Base-by-base conservation (phyloP, 306 rosid genomes). In the Erythrophleum fordii region DNA sequence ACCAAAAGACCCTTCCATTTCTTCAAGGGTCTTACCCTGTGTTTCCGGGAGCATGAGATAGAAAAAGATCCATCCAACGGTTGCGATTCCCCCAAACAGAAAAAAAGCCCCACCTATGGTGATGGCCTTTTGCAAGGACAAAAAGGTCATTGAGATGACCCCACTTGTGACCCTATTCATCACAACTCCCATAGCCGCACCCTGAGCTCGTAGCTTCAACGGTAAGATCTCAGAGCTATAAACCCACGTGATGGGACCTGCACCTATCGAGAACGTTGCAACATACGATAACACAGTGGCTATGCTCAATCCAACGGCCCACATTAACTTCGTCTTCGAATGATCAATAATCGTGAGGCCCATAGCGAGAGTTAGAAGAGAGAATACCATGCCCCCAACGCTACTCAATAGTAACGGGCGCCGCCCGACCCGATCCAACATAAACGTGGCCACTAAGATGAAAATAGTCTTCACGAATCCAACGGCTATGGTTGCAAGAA, bases 91-190 rank as follows among this genome's bases (percentile, higher is more conserved):
- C 2, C 88, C 87, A 37, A 81, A 95, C 0, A 95, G 78, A 34
- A 95, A 91, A 85, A 95, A 95, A n/a, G 93, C 90, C 65, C 99
- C 99, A 5, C 97, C 97, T 20, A 89, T 90, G 0, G 92, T 84
- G 5, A 95, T 87, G 0, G 75, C 94, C 6, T 86, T 5, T 12
- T 67, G 58, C 22, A 95, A 62, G 22, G 99, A 95, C 44, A 95
- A 2, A 69, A 95, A 95, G 0, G 95, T 93, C 95, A 91, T 93
- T 0, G 97, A 81, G 1, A 95, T 77, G 1, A 87, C 75, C 39
- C 94, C 95, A 46, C 99, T 91, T 0, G 86, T 83, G 3, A 82
- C 73, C 42, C 94, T 87, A 68, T 95, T 93, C 68, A 84, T 81
- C 7, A 84, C 85, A 44, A 90, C 90, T 0, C 93, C 99, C 76